These are phyloP conservation scores for Yarrowia keelungensis DNA, from an alignment of 805 yeast species.

Conservation along the genomic window DNA sequence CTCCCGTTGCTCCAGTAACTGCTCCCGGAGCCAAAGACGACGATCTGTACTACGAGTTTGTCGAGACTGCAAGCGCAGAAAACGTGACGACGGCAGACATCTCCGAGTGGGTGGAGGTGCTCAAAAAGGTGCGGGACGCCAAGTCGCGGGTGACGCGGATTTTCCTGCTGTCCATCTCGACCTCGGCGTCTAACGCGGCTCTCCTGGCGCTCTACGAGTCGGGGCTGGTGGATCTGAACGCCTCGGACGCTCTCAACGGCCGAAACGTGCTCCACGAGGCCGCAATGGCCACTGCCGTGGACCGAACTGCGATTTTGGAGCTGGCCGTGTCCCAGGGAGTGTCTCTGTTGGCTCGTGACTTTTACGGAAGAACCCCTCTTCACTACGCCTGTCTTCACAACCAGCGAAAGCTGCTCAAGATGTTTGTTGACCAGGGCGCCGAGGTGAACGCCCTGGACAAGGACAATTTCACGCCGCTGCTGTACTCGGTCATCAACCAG, in stretches of 20 bases:
- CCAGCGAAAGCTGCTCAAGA: constrained; percentile 55
- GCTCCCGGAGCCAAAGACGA: constrained; percentile 50
- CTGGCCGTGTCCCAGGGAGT: constrained; percentile 48
- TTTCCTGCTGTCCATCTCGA: constrained; percentile 70
- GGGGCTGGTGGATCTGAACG: constrained; percentile 64
- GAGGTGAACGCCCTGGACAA: constrained; percentile 51
- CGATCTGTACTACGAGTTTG: constrained; percentile 74
- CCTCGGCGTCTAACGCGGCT: constrained; percentile 69
- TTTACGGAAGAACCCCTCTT: constrained; percentile 75
- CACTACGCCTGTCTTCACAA: constrained; percentile 79
- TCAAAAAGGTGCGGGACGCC: constrained; percentile 53
- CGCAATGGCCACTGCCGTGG: constrained; percentile 45
- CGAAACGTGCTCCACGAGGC: constrained; percentile 79
- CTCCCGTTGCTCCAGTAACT: constrained; percentile 10
- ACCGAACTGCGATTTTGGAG: constrained; percentile 48
- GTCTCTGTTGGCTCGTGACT: constrained; percentile 48
- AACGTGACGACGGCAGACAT: constrained; percentile 52
- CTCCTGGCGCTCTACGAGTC: constrained; percentile 57
- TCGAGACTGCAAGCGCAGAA: constrained; percentile 49
- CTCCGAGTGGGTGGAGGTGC: constrained; percentile 55
- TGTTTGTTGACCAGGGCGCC: constrained; percentile 53
- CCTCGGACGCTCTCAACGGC: constrained; percentile 74
- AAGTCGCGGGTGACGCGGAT: constrained; percentile 66
- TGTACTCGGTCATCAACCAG: constrained; percentile 76
- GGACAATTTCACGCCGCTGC: constrained; percentile 72